Evolutionary conservation across 2,329 filamentous ascomycete genomes (phyloP), one percentile per base, ranked within the genome.

Genomic region (Alternaria viburni): DNA sequence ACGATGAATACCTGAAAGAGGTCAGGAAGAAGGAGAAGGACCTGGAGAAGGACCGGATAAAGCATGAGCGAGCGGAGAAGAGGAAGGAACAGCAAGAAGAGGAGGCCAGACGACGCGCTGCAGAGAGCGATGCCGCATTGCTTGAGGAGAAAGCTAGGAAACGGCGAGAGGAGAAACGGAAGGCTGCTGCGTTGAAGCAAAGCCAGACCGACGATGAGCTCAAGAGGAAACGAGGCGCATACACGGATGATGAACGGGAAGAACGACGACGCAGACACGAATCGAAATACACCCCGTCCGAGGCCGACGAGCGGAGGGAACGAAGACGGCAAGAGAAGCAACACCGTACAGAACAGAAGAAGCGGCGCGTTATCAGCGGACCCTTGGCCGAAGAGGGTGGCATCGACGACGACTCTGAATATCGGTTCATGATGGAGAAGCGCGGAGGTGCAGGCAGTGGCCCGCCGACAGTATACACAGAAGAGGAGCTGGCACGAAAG

Each of bases 361-460:
- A 81, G 61, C 67, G 77, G 59, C 75, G 83, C 43, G 79, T 85
- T 2, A 75, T 83, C 25, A 86, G 83, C 67, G 83, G 83, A 0
- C 82, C 83, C 19, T 67, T 80, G 49, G 77, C 84, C 21, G 84
- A 86, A 66, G 78, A 83, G 57, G 78, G 77, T 15, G 81, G 77
- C n/a, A 71, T 78, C 15, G 81, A 82, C 57, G 78, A 83, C 32
- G 79, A 79, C 5, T 79, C 83, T 26, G 79, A 82, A 55, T 78
- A 79, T 47, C 71, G 74, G 30, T 77, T 77, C 54, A 78, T 80
- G 71, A 79, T 80, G 64, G 77, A 83, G 52, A 78, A 80, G 60
- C 73, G 81, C 61, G 82, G 81, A 64, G 82, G 81, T 56, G 79
- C 79, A n/a, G 78, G 72, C 10, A 79, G 80, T 6, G 76, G 75